Percentiles rank a stretch among this genome's conserved stretches.
These are phyloP conservation scores for Xylaria sp. DNA, from an alignment of 2,329 filamentous ascomycete species.

Conservation along the genomic window DNA sequence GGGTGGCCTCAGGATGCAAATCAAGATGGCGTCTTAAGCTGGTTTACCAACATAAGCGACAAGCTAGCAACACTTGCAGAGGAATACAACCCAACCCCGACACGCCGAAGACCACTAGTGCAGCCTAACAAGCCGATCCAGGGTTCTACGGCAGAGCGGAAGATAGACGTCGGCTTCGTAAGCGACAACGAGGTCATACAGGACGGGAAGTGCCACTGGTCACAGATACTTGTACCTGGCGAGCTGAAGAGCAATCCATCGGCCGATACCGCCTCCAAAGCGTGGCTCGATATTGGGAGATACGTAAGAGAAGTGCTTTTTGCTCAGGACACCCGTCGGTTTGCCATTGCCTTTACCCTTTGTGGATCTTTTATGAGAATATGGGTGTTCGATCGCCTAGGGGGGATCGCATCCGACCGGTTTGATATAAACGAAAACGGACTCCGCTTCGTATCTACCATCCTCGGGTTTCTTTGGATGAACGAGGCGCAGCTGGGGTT, in stretches of 20 bases:
- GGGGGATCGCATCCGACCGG: constrained; percentile 57
- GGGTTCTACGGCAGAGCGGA: constrained; percentile 49
- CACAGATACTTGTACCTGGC: constrained; percentile 54
- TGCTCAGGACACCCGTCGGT: constrained; percentile 55
- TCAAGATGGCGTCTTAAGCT: constrained; percentile 51
- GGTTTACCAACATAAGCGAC: constrained; percentile 48
- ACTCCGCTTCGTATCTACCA: constrained; percentile 51
- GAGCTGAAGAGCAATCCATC: constrained; percentile 57
- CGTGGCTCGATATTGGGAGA: constrained; percentile 56
- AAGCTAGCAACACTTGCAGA: constrained; percentile 48
- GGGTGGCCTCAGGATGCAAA: constrained; percentile 52
- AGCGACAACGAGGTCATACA: constrained; percentile 12
- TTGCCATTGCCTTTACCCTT: constrained; percentile 47
- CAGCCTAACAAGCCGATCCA: constrained; percentile 44
- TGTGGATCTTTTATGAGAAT: constrained; percentile 58
- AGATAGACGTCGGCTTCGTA: constrained; percentile 52
- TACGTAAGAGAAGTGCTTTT: constrained; percentile 59
- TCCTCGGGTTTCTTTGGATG: constrained; percentile 58
- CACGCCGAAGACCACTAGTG: constrained; percentile 39
- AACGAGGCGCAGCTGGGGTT: constrained; percentile 56
- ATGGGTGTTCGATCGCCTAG: constrained; percentile 59
- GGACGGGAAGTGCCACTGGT: constrained; percentile 47
- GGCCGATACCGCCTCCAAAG: constrained; percentile 50
- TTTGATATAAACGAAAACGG: constrained; percentile 60
- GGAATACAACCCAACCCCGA: constrained; percentile 35